A percentile compares a stretch with the other conserved stretches of the same genome.
These are phyloP conservation scores for Kodamaea alishanica DNA, from an alignment of 1,139 yeast species.

Conservation along the genomic window DNA sequence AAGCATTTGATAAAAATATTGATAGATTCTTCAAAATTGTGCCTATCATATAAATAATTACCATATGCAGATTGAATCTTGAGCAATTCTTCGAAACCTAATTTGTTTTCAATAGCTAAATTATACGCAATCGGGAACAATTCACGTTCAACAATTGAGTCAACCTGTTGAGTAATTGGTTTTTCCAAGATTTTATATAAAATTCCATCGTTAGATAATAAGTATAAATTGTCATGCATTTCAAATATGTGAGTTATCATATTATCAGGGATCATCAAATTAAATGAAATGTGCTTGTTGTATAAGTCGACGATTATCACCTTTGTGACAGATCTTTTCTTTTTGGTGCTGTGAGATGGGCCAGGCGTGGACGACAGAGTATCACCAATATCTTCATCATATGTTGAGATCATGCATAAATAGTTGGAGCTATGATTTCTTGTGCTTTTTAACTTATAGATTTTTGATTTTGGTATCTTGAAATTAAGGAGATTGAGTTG, in stretches of 20 bases:
- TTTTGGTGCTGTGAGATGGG: slow-evolving; percentile 4
- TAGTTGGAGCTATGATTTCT: slow-evolving; percentile 35
- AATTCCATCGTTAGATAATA: slow-evolving; percentile 73
- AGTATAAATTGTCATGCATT: slow-evolving; percentile 53
- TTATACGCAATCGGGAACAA: slow-evolving; percentile 70
- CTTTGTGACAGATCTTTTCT: slow-evolving; percentile 33
- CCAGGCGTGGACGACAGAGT: background rate
- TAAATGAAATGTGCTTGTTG: slow-evolving; percentile 70
- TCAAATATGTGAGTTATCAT: slow-evolving; percentile 52
- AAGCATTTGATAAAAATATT: slow-evolving; percentile 55
- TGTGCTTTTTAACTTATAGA: slow-evolving; percentile 34
- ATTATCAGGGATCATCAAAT: slow-evolving; percentile 61
- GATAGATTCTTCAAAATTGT: slow-evolving; percentile 66
- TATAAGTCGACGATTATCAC: slow-evolving; percentile 63
- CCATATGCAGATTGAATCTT: slow-evolving; percentile 66
- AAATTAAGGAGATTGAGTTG: slow-evolving; percentile 57
- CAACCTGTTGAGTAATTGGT: slow-evolving; percentile 62
- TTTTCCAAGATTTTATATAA: slow-evolving; percentile 68
- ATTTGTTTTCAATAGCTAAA: slow-evolving; percentile 51
- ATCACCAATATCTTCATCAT: slow-evolving; percentile 21
- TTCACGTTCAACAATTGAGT: slow-evolving; percentile 65
- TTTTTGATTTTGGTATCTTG: slow-evolving; percentile 54
- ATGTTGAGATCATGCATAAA: slow-evolving; percentile 53
- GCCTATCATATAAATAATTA: slow-evolving; percentile 63
- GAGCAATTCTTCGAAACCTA: slow-evolving; percentile 39